Conservation (phyloP, 257 asterid species). For the Coffea canephora region DNA sequence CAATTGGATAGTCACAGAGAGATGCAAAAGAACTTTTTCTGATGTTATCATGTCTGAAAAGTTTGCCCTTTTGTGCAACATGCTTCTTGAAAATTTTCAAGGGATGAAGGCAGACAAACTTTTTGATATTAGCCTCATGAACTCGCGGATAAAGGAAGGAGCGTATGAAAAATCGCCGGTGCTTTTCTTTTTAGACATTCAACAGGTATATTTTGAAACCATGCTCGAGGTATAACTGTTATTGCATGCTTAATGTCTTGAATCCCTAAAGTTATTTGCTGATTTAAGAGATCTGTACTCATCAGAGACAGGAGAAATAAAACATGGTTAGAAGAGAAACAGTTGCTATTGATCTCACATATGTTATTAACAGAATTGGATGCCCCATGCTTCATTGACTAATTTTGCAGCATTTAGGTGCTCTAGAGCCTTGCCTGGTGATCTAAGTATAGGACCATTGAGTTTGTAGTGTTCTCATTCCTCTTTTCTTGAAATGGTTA, state of each 20-base stretch:
- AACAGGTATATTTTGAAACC: conserved; percentile 47
- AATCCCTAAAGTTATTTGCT: not conserved
- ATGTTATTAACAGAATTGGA: not conserved
- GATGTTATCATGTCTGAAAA: conserved; percentile 60
- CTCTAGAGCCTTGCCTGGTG: not conserved
- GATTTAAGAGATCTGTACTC: not conserved
- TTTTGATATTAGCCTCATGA: conserved; percentile 53
- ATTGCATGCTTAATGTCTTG: not conserved
- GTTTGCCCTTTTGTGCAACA: conserved; percentile 53
- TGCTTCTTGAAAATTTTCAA: conserved; percentile 53
- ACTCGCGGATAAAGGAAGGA: conserved; percentile 71
- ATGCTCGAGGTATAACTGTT: conserved; percentile 4
- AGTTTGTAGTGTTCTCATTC: not conserved
- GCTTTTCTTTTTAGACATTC: conserved; percentile 70
- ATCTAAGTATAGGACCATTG: not conserved
- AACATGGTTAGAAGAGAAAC: not conserved
- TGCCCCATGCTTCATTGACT: not conserved
- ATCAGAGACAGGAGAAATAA: not conserved
- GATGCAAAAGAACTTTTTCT: conserved; percentile 44
- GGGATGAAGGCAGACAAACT: conserved; percentile 54
- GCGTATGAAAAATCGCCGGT: conserved; percentile 65
- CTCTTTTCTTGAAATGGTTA: not conserved
- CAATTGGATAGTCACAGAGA: conserved; percentile 34
- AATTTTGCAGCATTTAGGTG: not conserved
- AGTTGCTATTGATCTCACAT: not conserved